Evolutionary conservation across 352 stramenopile genomes (phyloP), one percentile per base, ranked within the genome.

Genomic region (Globisporangium orthogonon): DNA sequence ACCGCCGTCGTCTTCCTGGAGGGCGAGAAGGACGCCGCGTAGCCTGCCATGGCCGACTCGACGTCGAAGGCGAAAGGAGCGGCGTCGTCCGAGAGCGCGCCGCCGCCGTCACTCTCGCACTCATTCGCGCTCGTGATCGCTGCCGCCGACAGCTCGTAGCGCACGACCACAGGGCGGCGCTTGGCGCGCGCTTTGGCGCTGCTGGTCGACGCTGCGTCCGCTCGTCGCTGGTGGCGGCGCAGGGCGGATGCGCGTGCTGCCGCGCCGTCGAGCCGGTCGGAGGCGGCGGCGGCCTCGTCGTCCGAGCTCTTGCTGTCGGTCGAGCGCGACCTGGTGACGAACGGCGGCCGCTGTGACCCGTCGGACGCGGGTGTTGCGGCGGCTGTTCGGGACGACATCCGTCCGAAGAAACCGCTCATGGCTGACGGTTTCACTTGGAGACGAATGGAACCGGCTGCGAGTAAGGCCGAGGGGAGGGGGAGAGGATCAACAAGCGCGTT

Each of bases 151-250:
- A 44, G 53, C 18, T 45, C 41, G 52, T 80, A 83, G 53, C 61
- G 71, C 30, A 83, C 65, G 4, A 78, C 56, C 47, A 69, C 64
- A 3, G 73, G 62, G 6, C 71, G 66, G 46, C 62, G 64, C 7
- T 67, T 65, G 54, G 67, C 66, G 13, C 65, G 45, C 14, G 60
- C 1, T 23, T 23, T 23, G 23, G 23, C 66, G 13, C 71, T 28
- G 15, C 63, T 62, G 17, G 23, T 23, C 23, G 23, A 23, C 11
- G 54, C 9, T 14, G 43, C n/a, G 17, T 28, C 30, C 43, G 9
- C n/a, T 18, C 31, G 18, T 10, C 40, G 50, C 50, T 55, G 50
- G 50, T 55, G 50, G 50, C 40, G 40, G 18, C 58, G 44, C 18
- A 49, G 44, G 4, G 44, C 44, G 7, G 44, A 49, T 11, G 44